Evolutionary conservation across 169 alveolate species (phyloP), one percentile per base, ranked within the genome.

Genomic region (Eimeria falciformis): DNA sequence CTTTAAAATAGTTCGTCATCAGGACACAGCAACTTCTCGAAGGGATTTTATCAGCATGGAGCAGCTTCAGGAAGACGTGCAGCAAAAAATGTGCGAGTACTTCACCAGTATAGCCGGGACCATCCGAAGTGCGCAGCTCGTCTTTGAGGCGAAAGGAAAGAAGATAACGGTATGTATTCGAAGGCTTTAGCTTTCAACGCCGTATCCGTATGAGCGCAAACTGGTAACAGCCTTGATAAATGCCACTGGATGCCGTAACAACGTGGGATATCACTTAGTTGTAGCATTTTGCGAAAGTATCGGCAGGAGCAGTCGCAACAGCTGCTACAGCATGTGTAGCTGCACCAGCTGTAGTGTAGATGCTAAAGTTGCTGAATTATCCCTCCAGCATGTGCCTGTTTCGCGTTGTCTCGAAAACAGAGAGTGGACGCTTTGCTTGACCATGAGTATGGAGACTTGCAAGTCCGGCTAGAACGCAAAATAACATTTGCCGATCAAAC

Each of bases 401-500:
- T 37, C 7, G 47, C 56, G 50, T 27, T 18, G 25, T 14, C 55
- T 56, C 37, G 53, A 53, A 27, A 27, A 29, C 43, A 81, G 89
- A 66, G 29, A 81, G 89, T 81, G 9, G 56, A 81, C 3, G 9
- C 33, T 55, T 23, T 81, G 89, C 53, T 81, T 9, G 55, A 81
- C 43, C 55, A 81, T 75, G 89, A 81, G 50, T 81, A 29, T 27
- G 89, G 89, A 37, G 75, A 50, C 3, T 14, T 81, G 37, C 89
- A 56, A 21, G 73, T 81, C 47, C 89, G 89, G 43, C 77, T 81
- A 56, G 89, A 81, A 45, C 43, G 89, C 27, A 81, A 55, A 66
- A 81, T 81, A 43, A 55, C 73, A 55, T 81, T 81, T 56, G 89
- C 89, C 40, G 65, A 55, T 45, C 56, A 29, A 37, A 5, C 37